Evolutionary conservation across 2,329 filamentous ascomycete species (phyloP).

Genomic region (Hymenoscyphus linearis): DNA sequence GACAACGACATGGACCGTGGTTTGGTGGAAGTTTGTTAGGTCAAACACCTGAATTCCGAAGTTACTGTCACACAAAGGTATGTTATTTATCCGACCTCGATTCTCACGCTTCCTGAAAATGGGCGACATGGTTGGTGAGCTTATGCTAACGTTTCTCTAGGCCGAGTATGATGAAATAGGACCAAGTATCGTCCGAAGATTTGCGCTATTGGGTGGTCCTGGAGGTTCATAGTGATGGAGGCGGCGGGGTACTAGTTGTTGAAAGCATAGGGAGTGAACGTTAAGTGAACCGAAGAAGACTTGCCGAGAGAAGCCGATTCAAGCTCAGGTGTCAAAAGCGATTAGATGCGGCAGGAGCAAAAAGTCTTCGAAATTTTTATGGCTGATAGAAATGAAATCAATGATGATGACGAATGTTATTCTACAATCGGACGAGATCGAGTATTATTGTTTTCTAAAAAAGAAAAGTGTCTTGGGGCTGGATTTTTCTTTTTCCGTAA

Average conservation of each 20-base stretch:
- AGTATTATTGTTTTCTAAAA: too few relatives aligned
- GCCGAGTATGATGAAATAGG: conserved; percentile 26
- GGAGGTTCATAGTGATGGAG: conserved; percentile 53
- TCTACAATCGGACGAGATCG: background rate
- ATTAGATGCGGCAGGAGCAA: conserved; percentile 9
- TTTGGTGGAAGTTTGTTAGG: conserved; percentile 95
- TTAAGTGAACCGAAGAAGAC: background rate
- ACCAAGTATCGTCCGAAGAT: conserved; percentile 74
- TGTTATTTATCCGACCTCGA: background rate
- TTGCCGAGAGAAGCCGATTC: background rate
- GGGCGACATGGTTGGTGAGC: background rate
- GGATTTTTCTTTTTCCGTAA: too few relatives aligned
- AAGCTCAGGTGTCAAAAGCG: background rate
- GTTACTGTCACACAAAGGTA: conserved; percentile 91
- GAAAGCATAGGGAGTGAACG: background rate
- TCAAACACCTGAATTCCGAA: conserved; percentile 96
- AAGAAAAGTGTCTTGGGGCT: too few relatives aligned
- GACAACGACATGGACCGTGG: conserved; percentile 96
- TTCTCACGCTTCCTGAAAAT: background rate
- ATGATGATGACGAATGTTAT: conserved; percentile 4
- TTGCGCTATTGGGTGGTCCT: conserved; percentile 87
- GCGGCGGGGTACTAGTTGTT: conserved; percentile 31
- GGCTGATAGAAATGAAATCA: conserved; percentile 9
- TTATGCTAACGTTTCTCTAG: conserved; percentile 6
- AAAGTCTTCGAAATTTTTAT: conserved; percentile 11